Conservation (phyloP, 2,329 filamentous ascomycete genomes). For the Cadophora sp. region DNA sequence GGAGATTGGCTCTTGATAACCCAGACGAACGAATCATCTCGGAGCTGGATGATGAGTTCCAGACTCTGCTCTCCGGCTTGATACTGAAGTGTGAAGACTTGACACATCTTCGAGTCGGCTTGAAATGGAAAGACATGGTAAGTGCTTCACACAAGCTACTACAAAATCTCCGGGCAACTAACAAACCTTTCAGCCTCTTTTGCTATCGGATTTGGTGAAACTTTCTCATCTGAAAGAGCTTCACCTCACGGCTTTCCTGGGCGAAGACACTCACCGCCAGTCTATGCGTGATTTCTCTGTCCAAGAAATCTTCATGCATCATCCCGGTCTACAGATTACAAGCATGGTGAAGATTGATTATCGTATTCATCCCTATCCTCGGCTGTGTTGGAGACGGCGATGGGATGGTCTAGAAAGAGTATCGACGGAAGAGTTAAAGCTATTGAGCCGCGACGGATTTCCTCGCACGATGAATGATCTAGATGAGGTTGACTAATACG, state of each 20-base stretch:
- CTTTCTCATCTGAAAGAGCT: not conserved
- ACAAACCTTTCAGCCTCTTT: not conserved
- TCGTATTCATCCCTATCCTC: not conserved
- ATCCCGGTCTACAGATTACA: not conserved
- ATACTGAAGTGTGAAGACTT: too few species aligned
- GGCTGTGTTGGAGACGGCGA: not conserved
- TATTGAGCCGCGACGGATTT: conserved; percentile 1
- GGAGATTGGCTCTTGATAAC: too few species aligned
- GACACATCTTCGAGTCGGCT: too few species aligned
- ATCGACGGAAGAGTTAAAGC: not conserved
- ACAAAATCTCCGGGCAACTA: too few species aligned
- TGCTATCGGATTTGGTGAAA: not conserved
- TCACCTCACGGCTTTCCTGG: not conserved
- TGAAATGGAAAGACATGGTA: too few species aligned
- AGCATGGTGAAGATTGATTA: not conserved
- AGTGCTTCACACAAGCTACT: too few species aligned
- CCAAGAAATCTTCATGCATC: not conserved
- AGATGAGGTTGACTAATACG: too few species aligned
- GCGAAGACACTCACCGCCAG: not conserved
- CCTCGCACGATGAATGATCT: not conserved
- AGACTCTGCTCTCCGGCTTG: too few species aligned
- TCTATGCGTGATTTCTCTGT: not conserved
- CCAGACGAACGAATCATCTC: too few species aligned
- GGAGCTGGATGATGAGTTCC: too few species aligned
- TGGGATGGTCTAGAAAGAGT: not conserved